Conservation (phyloP, 1,139 yeast species). For the Debaryomyces udenii region DNA sequence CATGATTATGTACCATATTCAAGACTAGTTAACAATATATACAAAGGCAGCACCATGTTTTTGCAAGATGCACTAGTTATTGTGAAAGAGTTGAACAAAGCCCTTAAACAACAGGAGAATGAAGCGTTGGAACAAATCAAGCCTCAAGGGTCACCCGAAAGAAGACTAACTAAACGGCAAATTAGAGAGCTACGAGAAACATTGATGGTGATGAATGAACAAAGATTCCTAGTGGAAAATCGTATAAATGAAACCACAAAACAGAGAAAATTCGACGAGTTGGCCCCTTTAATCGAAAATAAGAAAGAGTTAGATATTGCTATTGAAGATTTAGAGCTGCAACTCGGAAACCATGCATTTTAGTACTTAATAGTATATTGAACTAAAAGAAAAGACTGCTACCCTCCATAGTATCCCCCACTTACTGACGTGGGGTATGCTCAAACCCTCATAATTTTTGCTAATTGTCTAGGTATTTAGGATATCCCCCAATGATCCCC, state of each 20-base stretch:
- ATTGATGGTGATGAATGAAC: constrained; percentile 86
- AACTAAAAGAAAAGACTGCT: too few relatives aligned
- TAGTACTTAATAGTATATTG: constrained; percentile 12
- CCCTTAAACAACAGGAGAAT: constrained; percentile 28
- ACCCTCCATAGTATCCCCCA: constrained; percentile 1
- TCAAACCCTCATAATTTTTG: too few relatives aligned
- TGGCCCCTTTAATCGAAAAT: constrained; percentile 62
- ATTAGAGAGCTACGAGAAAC: constrained; percentile 69
- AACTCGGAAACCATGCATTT: constrained; percentile 71
- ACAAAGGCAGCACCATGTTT: constrained; percentile 36
- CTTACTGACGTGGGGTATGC: background rate
- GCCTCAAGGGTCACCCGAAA: constrained; percentile 4
- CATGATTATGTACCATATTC: constrained; percentile 18
- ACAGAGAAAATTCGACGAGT: constrained; percentile 77
- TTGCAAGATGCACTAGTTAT: constrained; percentile 37
- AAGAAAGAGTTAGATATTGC: constrained; percentile 58
- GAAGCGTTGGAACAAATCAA: constrained; percentile 13
- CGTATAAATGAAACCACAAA: constrained; percentile 64
- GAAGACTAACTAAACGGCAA: constrained; percentile 46
- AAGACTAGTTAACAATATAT: constrained; percentile 34
- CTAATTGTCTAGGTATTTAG: too few relatives aligned
- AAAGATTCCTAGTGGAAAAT: constrained; percentile 66
- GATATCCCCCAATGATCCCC: constrained; percentile 1
- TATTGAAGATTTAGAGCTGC: constrained; percentile 50
- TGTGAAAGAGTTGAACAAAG: constrained; percentile 33